These are phyloP conservation scores for Platanthera guangdongensis DNA, from an alignment of 106 monocot genomes.

Conservation along the genomic window DNA sequence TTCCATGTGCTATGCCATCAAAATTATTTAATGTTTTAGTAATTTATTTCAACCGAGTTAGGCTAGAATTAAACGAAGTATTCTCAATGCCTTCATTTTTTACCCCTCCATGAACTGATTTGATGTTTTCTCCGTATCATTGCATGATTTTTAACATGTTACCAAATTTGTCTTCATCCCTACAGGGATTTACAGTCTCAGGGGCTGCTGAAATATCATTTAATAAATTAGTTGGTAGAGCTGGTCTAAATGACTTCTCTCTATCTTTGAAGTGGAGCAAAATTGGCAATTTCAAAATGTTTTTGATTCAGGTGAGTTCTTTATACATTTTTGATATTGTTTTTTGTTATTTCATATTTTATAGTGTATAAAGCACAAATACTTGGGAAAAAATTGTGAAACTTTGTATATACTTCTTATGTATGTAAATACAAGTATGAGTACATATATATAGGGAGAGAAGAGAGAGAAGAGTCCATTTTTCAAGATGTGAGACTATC, in stretches of 20 bases:
- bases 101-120: not conserved
- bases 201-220: constrained; percentile 50
- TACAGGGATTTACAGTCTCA: constrained; percentile 62
- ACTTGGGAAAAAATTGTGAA: no score
- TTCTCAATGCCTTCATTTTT: not conserved
- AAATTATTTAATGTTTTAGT: not conserved
- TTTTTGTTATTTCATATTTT: no score
- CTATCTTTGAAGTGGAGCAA: constrained; percentile 85
- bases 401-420: no score
- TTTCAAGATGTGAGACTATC: no score
- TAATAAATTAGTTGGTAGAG: constrained; percentile 44
- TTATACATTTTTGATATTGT: not conserved
- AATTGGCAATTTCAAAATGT: constrained; percentile 79
- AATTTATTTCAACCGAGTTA: not conserved
- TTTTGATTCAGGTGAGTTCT: constrained; percentile 60
- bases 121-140: not conserved
- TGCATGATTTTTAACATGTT: not conserved
- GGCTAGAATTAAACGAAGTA: not conserved
- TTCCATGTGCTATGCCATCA: not conserved
- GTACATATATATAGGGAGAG: no score
- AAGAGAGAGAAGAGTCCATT: no score
- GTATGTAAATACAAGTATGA: no score
- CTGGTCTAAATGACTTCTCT: constrained; percentile 52
- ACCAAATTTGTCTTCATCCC: not conserved
- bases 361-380: no score